Evolutionary conservation across 345 rosid species (phyloP).

Genomic region (Eucalyptus paniculata): DNA sequence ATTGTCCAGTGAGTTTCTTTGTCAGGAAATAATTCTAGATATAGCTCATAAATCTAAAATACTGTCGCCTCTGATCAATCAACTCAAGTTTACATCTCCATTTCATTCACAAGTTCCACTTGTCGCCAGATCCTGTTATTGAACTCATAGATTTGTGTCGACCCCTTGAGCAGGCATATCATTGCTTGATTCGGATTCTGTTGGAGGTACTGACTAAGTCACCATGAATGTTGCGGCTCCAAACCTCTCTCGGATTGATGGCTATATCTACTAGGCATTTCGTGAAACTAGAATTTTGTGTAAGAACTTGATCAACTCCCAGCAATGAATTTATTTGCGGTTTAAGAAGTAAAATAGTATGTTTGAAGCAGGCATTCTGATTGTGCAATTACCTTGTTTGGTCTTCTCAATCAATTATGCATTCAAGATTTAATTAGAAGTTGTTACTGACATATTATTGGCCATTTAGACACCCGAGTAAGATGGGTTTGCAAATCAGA

Average conservation of each 20-base stretch:
- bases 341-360: neutral
- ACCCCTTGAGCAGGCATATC: neutral
- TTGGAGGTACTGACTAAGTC: neutral
- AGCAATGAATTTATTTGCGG: neutral
- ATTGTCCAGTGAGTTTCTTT: neutral
- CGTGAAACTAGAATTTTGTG: neutral
- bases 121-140: neutral
- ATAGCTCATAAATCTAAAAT: neutral
- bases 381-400: too few relatives aligned
- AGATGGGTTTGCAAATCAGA: too few relatives aligned
- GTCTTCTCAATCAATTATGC: too few relatives aligned
- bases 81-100: neutral
- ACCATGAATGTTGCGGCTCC: neutral
- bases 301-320: neutral
- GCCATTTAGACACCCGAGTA: accelerated
- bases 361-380: neutral
- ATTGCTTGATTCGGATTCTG: neutral
- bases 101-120: neutral
- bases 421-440: too few relatives aligned
- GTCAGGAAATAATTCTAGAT: neutral
- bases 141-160: neutral
- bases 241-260: neutral
- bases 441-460: too few relatives aligned
- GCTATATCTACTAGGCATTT: neutral
- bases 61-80: neutral